Percentiles rank a stretch among this genome's conserved stretches.
Evolutionary conservation across 345 rosid genomes (phyloP).

Genomic region (Passiflora organensis): DNA sequence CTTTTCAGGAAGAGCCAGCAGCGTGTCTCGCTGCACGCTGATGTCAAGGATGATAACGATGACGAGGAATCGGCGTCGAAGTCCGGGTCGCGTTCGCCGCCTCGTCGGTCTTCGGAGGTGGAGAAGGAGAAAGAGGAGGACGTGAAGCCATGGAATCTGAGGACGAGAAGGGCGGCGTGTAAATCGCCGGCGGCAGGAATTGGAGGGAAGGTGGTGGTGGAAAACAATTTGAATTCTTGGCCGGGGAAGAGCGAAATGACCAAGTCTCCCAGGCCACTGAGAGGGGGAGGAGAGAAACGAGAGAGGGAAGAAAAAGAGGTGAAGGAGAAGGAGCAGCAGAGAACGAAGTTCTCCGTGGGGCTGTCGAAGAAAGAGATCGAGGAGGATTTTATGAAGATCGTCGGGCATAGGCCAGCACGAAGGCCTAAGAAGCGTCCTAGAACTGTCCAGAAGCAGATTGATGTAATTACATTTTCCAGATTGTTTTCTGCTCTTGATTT

Average conservation of each 20-base stretch:
- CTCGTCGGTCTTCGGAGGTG: background rate
- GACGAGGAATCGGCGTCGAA: slow-evolving; percentile 1
- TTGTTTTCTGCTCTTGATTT: background rate
- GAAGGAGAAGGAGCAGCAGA: slow-evolving; percentile 35
- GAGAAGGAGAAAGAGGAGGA: slow-evolving; percentile 7
- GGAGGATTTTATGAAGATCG: slow-evolving; percentile 48
- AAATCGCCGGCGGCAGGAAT: background rate
- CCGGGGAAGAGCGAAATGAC: background rate
- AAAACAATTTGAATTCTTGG: background rate
- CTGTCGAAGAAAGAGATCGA: slow-evolving; percentile 69
- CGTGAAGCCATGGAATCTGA: slow-evolving; percentile 65
- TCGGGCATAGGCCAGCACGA: slow-evolving; percentile 49
- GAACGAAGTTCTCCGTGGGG: slow-evolving; percentile 35
- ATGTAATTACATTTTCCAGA: slow-evolving; percentile 38
- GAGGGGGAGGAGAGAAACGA: too few relatives aligned
- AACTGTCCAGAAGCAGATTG: slow-evolving; percentile 54
- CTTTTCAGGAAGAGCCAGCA: slow-evolving; percentile 17
- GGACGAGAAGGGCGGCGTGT: slow-evolving; percentile 53
- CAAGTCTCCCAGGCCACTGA: too few relatives aligned
- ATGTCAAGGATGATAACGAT: too few relatives aligned
- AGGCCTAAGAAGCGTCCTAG: slow-evolving; percentile 70
- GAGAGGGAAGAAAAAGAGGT: too few relatives aligned
- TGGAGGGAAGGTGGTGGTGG: too few relatives aligned
- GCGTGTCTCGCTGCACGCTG: too few relatives aligned
- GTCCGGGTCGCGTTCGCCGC: too few relatives aligned